phyloP scores from a whole-genome alignment of 169 alveolate species.

The Plasmodium ovale region DNA sequence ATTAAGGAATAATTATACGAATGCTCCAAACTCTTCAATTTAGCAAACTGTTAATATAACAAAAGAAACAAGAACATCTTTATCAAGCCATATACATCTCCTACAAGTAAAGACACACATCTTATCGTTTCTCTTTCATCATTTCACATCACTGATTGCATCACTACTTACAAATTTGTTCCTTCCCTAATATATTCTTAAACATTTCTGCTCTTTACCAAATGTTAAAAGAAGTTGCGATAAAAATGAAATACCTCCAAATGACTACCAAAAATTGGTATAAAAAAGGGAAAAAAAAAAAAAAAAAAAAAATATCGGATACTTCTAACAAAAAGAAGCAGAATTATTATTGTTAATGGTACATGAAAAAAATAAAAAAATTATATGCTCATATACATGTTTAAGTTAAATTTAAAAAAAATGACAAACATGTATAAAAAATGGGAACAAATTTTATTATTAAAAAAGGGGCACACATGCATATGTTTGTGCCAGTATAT shows the following conservation, averaged over 20 bases:
- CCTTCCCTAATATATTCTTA: no score
- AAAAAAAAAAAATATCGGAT: not conserved
- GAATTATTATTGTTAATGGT: not conserved
- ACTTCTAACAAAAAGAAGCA: not conserved
- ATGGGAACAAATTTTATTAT: not conserved
- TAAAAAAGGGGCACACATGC: no score
- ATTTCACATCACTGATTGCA: no score
- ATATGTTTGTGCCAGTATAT: no score
- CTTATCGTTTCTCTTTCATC: no score
- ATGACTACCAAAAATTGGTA: not conserved
- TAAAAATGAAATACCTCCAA: not conserved
- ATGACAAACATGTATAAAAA: not conserved
- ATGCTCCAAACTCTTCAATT: no score
- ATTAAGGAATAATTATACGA: not conserved
- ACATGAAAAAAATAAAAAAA: not conserved
- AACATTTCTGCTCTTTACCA: no score
- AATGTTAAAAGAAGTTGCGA: not conserved
- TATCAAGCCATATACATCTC: no score
- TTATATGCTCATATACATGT: not conserved
- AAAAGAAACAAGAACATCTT: no score
- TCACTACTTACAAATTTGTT: no score
- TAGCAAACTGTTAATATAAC: no score
- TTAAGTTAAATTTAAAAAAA: not conserved
- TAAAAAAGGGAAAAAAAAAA: slow-evolving; percentile 5
- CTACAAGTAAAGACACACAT: no score